These are phyloP conservation scores for Nitzschia palea DNA, from an alignment of 108 stramenopile genomes.

Conservation along the genomic window DNA sequence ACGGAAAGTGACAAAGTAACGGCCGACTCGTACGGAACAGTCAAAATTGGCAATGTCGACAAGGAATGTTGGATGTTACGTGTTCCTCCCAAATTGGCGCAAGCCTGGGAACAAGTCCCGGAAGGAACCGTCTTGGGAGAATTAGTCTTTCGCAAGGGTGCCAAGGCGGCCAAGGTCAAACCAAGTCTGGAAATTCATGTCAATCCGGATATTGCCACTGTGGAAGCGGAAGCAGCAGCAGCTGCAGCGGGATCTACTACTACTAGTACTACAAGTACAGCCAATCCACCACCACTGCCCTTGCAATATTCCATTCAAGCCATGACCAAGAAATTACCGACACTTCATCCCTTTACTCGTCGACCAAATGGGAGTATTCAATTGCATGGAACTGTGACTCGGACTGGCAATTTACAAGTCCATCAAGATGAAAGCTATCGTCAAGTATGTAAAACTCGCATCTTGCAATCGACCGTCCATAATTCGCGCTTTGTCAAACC, in stretches of 20 bases:
- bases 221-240: neutral
- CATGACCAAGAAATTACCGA: slow-evolving; percentile 80
- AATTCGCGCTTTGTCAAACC: slow-evolving; percentile 83
- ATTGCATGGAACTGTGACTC: slow-evolving; percentile 69
- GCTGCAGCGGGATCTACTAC: slow-evolving; percentile 23
- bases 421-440: slow-evolving; percentile 62
- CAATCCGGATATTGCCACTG: slow-evolving; percentile 20
- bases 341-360: slow-evolving; percentile 76
- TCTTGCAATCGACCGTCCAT: slow-evolving; percentile 65
- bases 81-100: slow-evolving; percentile 66
- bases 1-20: slow-evolving; percentile 41
- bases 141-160: slow-evolving; percentile 82
- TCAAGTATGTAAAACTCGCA: slow-evolving; percentile 61
- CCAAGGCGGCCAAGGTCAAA: slow-evolving; percentile 38
- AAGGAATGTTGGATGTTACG: slow-evolving; percentile 77
- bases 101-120: slow-evolving; percentile 71
- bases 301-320: slow-evolving; percentile 81
- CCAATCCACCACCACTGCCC: slow-evolving; percentile 67
- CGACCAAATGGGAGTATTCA: slow-evolving; percentile 61
- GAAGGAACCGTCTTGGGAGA: slow-evolving; percentile 82
- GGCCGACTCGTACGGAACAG: slow-evolving; percentile 44
- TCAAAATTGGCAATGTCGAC: slow-evolving; percentile 18
- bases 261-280: slow-evolving; percentile 31
- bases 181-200: slow-evolving; percentile 43
- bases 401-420: slow-evolving; percentile 77